Evolutionary conservation across 225 moss, liverwort and hornwort genomes (phyloP).

Genomic region (Antitrichia curtipendula): DNA sequence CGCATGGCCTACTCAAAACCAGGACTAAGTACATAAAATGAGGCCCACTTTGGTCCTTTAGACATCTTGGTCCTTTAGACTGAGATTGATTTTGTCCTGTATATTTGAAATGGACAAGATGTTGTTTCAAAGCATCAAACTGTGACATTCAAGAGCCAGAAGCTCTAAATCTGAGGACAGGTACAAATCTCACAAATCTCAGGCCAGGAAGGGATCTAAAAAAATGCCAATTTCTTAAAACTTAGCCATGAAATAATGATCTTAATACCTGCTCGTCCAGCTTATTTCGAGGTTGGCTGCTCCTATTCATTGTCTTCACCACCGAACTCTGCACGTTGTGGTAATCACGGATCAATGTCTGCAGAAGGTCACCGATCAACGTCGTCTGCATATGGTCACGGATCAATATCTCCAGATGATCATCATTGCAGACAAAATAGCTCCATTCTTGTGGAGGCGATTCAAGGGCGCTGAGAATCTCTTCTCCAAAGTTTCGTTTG

Average conservation of each 20-base stretch:
- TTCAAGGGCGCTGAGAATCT: neutral
- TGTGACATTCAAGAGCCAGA: neutral
- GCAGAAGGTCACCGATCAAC: neutral
- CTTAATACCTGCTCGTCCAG: neutral
- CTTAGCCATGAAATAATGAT: too few relatives aligned
- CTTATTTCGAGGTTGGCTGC: neutral
- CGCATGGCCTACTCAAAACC: too few relatives aligned
- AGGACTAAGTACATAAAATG: too few relatives aligned
- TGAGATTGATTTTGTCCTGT: too few relatives aligned
- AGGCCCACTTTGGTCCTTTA: too few relatives aligned
- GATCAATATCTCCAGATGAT: neutral
- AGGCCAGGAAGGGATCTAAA: too few relatives aligned
- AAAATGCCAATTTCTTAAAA: neutral
- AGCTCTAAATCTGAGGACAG: neutral
- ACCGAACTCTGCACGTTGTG: neutral
- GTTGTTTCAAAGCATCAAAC: neutral
- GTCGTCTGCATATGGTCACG: neutral
- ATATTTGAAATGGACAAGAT: too few relatives aligned
- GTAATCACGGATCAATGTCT: neutral
- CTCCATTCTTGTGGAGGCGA: constrained; percentile 6
- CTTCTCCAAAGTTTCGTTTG: too few relatives aligned
- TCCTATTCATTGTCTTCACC: neutral
- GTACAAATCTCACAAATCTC: neutral
- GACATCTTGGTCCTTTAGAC: too few relatives aligned
- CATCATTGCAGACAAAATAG: constrained; percentile 38